A percentile compares a stretch with the other conserved stretches of the same genome.
Evolutionary conservation across 805 yeast species (phyloP).

Genomic region (Sugiyamaella americana): DNA sequence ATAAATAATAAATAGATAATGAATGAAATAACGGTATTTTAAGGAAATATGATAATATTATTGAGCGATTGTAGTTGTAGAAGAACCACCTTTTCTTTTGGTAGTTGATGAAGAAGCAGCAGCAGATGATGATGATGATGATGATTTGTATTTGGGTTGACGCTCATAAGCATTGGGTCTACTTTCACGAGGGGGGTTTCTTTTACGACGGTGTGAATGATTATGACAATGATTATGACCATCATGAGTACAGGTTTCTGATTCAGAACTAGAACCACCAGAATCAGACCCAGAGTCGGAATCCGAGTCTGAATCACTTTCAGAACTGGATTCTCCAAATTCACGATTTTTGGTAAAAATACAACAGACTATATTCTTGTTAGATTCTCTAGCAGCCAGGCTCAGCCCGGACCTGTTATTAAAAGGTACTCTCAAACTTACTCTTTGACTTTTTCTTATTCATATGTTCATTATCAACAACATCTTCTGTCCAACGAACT

Average conservation of each 20-base stretch:
- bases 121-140: too few species aligned
- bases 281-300: slow-evolving; percentile 26
- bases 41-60: too few species aligned
- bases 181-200: background rate
- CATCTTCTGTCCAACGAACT: slow-evolving; percentile 81
- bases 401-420: too few species aligned
- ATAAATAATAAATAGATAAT: too few species aligned
- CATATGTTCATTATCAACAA: slow-evolving; percentile 85
- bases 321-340: slow-evolving; percentile 34
- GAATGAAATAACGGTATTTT: too few species aligned
- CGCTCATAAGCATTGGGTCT: slow-evolving; percentile 80
- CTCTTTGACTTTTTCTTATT: slow-evolving; percentile 80
- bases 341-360: slow-evolving; percentile 39
- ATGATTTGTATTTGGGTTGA: slow-evolving; percentile 47
- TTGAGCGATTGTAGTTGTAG: background rate
- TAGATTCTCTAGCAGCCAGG: too few species aligned
- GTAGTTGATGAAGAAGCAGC: too few species aligned
- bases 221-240: slow-evolving; percentile 16
- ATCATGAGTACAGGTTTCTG: slow-evolving; percentile 28
- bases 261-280: slow-evolving; percentile 28
- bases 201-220: slow-evolving; percentile 30
- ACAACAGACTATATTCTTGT: slow-evolving; percentile 66
- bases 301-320: slow-evolving; percentile 26
- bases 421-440: too few species aligned
- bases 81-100: background rate